Evolutionary conservation across 495 filamentous ascomycete species (phyloP).

Genomic region (Collariella sp.): DNA sequence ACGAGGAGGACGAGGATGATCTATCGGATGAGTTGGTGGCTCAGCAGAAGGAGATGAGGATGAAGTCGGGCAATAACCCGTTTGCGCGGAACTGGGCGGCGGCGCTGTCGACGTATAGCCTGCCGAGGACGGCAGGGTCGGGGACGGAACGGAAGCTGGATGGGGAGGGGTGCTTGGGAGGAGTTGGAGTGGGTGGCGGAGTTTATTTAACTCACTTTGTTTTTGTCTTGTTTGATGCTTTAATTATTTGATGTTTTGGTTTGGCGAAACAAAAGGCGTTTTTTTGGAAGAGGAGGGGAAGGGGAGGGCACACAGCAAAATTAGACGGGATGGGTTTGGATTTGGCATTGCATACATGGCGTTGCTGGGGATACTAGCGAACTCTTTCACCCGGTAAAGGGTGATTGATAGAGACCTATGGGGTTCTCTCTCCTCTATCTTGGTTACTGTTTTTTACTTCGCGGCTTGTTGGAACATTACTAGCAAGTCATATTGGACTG

Average conservation of each 20-base stretch:
- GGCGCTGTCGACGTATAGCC: constrained; percentile 36
- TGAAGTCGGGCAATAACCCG: constrained; percentile 5
- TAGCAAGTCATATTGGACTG: too few relatives aligned
- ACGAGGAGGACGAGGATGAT: background rate
- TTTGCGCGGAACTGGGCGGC: constrained; percentile 19
- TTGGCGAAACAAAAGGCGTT: too few relatives aligned
- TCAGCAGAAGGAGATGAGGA: background rate
- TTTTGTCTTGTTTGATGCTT: background rate
- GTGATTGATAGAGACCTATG: too few relatives aligned
- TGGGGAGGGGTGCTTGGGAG: constrained; percentile 28
- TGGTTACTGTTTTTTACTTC: too few relatives aligned
- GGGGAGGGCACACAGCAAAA: too few relatives aligned
- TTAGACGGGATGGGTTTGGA: background rate
- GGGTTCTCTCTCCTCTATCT: too few relatives aligned
- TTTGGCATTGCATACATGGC: too few relatives aligned
- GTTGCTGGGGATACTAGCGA: background rate
- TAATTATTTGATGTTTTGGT: background rate
- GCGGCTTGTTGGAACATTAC: too few relatives aligned
- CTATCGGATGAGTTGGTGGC: too few relatives aligned
- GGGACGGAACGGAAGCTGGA: constrained; percentile 4
- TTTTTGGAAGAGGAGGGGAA: too few relatives aligned
- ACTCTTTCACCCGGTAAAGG: background rate
- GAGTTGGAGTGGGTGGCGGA: constrained; percentile 43
- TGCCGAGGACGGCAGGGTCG: constrained; percentile 25
- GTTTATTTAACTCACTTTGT: constrained; percentile 27